These are phyloP conservation scores for Fusarium secorum DNA, from an alignment of 2,329 filamentous ascomycete genomes.

Conservation along the genomic window DNA sequence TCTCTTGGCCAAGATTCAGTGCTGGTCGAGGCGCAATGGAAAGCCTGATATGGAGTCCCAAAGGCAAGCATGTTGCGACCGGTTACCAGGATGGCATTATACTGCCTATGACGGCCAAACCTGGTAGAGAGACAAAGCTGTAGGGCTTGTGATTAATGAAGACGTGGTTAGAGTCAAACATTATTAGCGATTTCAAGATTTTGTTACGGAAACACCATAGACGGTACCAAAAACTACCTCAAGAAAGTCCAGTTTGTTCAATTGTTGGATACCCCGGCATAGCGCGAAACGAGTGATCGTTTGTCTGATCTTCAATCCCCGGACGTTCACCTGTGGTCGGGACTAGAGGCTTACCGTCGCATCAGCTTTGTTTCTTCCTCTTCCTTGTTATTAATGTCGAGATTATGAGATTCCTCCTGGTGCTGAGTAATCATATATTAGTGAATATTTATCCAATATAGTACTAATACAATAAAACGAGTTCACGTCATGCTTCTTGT, in stretches of 20 bases:
- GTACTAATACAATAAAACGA: neutral
- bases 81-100: slow-evolving; percentile 63
- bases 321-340: neutral
- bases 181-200: neutral
- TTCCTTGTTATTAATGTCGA: neutral
- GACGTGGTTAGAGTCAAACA: no score
- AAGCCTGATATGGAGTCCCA: slow-evolving; percentile 62
- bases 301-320: neutral
- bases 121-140: slow-evolving; percentile 4
- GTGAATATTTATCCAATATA: neutral
- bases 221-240: neutral
- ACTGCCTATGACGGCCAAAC: slow-evolving; percentile 32
- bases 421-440: neutral
- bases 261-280: neutral
- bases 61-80: slow-evolving; percentile 61
- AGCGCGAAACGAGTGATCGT: neutral
- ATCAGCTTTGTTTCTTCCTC: neutral
- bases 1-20: slow-evolving; percentile 56
- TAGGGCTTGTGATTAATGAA: neutral
- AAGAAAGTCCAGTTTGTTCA: neutral
- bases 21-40: slow-evolving; percentile 58
- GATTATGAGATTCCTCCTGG: neutral
- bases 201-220: neutral
- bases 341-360: neutral
- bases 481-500: neutral